phyloP scores from a whole-genome alignment of 768 basidiomycete species.

The Russula lepida region DNA sequence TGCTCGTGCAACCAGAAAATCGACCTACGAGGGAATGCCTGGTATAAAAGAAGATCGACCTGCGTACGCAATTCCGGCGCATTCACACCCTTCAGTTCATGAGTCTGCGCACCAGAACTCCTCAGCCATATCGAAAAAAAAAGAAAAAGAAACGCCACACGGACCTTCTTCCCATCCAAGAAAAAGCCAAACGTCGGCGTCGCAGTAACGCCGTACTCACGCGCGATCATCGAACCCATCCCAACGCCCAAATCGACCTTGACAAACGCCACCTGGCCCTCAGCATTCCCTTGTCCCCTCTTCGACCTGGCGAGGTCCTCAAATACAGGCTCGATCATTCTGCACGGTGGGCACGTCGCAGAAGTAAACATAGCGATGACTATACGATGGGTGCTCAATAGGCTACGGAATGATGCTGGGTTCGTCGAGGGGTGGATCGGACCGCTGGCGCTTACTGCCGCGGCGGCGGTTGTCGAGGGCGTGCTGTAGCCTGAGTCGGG shows the following conservation, averaged over 20 bases:
- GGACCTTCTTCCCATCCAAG: conserved; percentile 62
- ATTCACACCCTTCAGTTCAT: conserved; percentile 68
- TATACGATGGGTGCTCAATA: conserved; percentile 58
- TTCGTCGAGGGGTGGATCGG: conserved; percentile 72
- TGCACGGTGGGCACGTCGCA: conserved; percentile 68
- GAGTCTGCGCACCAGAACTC: conserved; percentile 33
- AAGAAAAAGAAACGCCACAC: background rate
- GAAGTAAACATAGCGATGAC: conserved; percentile 80
- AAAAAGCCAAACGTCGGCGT: conserved; percentile 93
- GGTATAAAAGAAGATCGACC: conserved; percentile 63
- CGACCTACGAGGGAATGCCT: conserved; percentile 71
- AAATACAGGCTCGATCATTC: conserved; percentile 76
- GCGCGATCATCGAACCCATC: conserved; percentile 49
- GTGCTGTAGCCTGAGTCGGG: conserved; percentile 25
- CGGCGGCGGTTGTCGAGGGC: conserved; percentile 41
- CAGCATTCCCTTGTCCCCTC: conserved; percentile 1
- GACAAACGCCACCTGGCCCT: conserved; percentile 59
- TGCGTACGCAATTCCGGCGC: conserved; percentile 61
- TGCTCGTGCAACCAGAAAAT: background rate
- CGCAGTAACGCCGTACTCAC: conserved; percentile 55
- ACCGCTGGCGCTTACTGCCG: conserved; percentile 23
- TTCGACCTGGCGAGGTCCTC: conserved; percentile 31
- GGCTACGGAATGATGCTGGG: conserved; percentile 56
- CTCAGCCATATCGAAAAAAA: background rate
- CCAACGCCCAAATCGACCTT: conserved; percentile 78